Base-by-base conservation (phyloP, 768 basidiomycete species). In the Pilatotrama ljubarskyi region DNA sequence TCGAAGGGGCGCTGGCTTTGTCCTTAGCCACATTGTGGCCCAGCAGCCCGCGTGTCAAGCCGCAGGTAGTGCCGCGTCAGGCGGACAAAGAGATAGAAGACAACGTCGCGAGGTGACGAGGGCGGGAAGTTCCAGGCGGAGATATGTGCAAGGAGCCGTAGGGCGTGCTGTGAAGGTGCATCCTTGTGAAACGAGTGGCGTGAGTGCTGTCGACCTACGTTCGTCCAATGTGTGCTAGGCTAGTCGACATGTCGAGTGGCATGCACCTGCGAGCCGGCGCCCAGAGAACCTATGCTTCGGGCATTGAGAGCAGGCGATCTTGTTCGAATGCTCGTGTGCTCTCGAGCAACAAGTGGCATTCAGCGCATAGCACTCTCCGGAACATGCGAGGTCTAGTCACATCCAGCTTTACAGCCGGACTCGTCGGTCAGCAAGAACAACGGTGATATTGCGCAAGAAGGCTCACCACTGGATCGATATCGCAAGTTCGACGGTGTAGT, bases 11-110 rank as follows among this genome's bases (percentile, higher is more conserved):
- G 22, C 10, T 11, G 59, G 20, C 59, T 61, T 61, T 61, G 59
- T 61, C 53, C 35, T 55, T 11, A 42, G 59, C 53, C 59, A 55
- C 59, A 61, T 50, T 35, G 56, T 50, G 24, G 53, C 48, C 15
- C 29, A 10, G 29, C 29, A 22, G 58, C 6, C 38, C 40, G 47
- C 58, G 32, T 55, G 48, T 50, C n/a, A 18, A 36, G 29, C 53
- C 46, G 42, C 22, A 13, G 13, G 29, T 25, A 24, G 40, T 17
- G 38, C 18, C 38, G 20, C 17, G 17, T 13, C 10, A 40, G 9
- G 20, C 7, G 42, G 25, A 5, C 36, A 46, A 25, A 37, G 44
- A 37, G 36, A 55, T 24, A 2, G 17, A 13, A 32, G n/a, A 42
- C 51, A 43, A 43, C 24, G 51, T 24, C 25, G 42, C 18, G 41